Conservation (phyloP, 768 basidiomycete species). For the Tephrocybe rancida region DNA sequence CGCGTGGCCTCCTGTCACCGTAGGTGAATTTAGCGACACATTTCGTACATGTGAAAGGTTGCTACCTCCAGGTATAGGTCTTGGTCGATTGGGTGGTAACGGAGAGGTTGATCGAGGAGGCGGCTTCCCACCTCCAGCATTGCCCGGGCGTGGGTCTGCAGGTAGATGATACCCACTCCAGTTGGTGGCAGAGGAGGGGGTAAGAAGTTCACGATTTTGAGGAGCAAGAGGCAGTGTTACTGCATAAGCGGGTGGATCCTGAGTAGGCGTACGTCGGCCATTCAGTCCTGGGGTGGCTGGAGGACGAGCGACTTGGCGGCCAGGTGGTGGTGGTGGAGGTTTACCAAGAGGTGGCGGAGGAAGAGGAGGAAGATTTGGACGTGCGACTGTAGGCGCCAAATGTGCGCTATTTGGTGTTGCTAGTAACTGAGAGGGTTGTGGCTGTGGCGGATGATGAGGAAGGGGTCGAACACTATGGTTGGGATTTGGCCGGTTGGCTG, state of each 20-base stretch:
- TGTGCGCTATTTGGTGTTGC: slow-evolving; percentile 35
- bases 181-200: slow-evolving; percentile 41
- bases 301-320: slow-evolving; percentile 37
- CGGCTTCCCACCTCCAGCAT: slow-evolving; percentile 43
- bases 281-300: slow-evolving; percentile 30
- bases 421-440: slow-evolving; percentile 23
- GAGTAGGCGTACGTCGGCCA: slow-evolving; percentile 59
- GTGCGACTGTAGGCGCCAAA: slow-evolving; percentile 31
- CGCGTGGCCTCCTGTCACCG: slow-evolving; percentile 32
- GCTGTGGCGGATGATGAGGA: slow-evolving; percentile 44
- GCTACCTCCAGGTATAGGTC: slow-evolving; percentile 22
- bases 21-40: slow-evolving; percentile 48
- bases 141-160: slow-evolving; percentile 60
- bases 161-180: slow-evolving; percentile 60
- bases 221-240: slow-evolving; percentile 47
- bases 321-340: slow-evolving; percentile 55
- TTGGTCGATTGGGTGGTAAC: slow-evolving; percentile 36
- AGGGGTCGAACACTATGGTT: slow-evolving; percentile 45
- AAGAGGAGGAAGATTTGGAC: slow-evolving; percentile 62
- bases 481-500: slow-evolving; percentile 40
- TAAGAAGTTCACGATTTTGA: slow-evolving; percentile 39
- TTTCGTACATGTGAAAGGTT: slow-evolving; percentile 49
- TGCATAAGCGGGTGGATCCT: slow-evolving; percentile 49
- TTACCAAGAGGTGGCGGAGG: slow-evolving; percentile 72
- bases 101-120: slow-evolving; percentile 46